Evolutionary conservation across 208 protist genomes (phyloP), one percentile per base, ranked within the genome.

Genomic region (Acanthamoeba culbertsoni): DNA sequence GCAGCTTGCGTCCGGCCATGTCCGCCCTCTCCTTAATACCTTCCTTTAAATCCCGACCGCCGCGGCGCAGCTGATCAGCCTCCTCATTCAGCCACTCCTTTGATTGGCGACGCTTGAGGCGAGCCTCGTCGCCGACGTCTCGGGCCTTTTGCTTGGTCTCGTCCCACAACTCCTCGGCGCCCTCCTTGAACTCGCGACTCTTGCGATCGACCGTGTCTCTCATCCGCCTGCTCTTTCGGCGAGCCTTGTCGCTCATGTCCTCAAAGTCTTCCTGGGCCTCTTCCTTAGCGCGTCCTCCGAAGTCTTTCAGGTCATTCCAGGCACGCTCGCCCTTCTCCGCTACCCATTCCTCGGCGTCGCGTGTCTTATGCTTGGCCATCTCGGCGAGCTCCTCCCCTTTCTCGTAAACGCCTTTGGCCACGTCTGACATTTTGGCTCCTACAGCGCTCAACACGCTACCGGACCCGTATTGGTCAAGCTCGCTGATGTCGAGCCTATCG

Each of bases 301-400:
- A 53, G 43, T 82, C 71, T 43, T 82, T 82, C 23, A 82, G 3
- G 71, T 43, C 43, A 16, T 82, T 43, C 71, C 71, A 82, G 43
- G 71, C 71, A n/a, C 43, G 40, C 43, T 82, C 43, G 43, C 71
- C 43, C 71, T 82, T 82, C 71, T 82, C 20, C 43, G 37, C 42
- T 18, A 82, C 71, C 71, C 71, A 82, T 28, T 55, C 71, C 71
- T 82, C 71, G 42, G 71, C 71, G 43, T 82, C 71, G 40, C 71
- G 71, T 26, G 43, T 53, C 71, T 82, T 82, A 43, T 55, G 42
- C 43, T 40, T 55, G 71, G 71, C 71, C 43, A 1, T 12, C 42
- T 82, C n/a, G 71, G 43, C 71, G 26, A 82, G 37, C 42, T 55
- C 43, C 63, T 73, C 35, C n/a, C 71, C 71, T 43, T 82, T 82